Conservation (phyloP, 352 stramenopile genomes). For the Albugo laibachii region DNA sequence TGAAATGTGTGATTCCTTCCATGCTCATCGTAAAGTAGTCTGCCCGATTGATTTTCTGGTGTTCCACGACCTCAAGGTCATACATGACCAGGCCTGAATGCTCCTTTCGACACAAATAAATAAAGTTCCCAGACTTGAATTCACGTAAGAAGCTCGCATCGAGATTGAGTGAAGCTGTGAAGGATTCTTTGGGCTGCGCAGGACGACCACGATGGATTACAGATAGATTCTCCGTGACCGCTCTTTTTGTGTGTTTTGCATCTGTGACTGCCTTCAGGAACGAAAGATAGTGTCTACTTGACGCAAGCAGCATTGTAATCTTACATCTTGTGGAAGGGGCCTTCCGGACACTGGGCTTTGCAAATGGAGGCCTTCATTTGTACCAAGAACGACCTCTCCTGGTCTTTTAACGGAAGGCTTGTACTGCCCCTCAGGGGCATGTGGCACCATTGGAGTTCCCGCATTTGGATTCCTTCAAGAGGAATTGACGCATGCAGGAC, state of each 20-base stretch:
- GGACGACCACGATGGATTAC: background rate
- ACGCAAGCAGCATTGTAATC: background rate
- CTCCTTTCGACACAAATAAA: constrained; percentile 50
- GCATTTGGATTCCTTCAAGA: too few relatives aligned
- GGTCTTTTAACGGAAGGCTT: too few relatives aligned
- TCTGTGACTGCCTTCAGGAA: background rate
- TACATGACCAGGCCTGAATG: constrained; percentile 65
- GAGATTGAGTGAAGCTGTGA: constrained; percentile 57
- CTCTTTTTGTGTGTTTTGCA: background rate
- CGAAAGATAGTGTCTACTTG: background rate
- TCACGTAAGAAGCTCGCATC: constrained; percentile 50
- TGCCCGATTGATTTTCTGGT: constrained; percentile 56
- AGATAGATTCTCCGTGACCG: background rate
- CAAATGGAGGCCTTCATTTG: too few relatives aligned
- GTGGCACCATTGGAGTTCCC: too few relatives aligned
- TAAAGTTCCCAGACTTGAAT: constrained; percentile 63
- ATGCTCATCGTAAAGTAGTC: constrained; percentile 89
- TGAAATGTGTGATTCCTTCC: constrained; percentile 85
- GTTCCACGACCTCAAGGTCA: constrained; percentile 60
- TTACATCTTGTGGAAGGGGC: background rate
- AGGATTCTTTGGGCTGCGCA: constrained; percentile 14
- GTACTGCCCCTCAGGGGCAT: too few relatives aligned
- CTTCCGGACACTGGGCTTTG: background rate
- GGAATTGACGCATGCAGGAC: too few relatives aligned
- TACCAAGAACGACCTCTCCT: too few relatives aligned